These are phyloP conservation scores for Alliaria petiolata DNA, from an alignment of 345 rosid species.

Conservation along the genomic window DNA sequence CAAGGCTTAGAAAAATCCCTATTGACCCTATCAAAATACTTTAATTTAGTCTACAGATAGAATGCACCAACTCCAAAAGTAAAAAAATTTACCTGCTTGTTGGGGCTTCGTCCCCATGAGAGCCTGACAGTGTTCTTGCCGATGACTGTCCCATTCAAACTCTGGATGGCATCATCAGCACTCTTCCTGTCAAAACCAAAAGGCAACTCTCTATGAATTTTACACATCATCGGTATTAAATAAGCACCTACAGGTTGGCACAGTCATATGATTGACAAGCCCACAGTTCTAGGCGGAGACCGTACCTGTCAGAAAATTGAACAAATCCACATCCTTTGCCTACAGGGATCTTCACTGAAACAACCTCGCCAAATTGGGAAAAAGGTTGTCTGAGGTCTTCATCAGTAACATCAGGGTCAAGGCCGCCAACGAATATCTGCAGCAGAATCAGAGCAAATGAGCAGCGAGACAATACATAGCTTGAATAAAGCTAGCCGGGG, in stretches of 20 bases:
- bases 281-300: not conserved
- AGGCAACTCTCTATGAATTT: too few relatives aligned
- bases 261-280: not conserved
- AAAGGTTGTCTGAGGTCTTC: constrained; percentile 87
- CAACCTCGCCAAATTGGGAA: constrained; percentile 78
- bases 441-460: constrained; percentile 13
- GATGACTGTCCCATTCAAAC: constrained; percentile 69
- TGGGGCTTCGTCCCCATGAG: constrained; percentile 92
- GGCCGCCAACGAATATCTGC: constrained; percentile 94
- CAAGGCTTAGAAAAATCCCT: not conserved
- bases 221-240: not conserved
- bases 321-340: constrained; percentile 99
- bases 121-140: constrained; percentile 95
- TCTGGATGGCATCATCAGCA: constrained; percentile 84
- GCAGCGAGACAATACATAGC: constrained; percentile 3
- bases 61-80: not conserved
- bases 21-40: not conserved
- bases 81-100: constrained; percentile 61
- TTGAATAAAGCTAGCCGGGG: not conserved
- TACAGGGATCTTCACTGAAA: constrained; percentile 86
- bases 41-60: not conserved
- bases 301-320: constrained; percentile 71
- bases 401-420: constrained; percentile 76
- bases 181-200: constrained; percentile 49
- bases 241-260: not conserved